These are phyloP conservation scores for Torulaspora globosa DNA, from an alignment of 1,139 yeast species.

Conservation along the genomic window DNA sequence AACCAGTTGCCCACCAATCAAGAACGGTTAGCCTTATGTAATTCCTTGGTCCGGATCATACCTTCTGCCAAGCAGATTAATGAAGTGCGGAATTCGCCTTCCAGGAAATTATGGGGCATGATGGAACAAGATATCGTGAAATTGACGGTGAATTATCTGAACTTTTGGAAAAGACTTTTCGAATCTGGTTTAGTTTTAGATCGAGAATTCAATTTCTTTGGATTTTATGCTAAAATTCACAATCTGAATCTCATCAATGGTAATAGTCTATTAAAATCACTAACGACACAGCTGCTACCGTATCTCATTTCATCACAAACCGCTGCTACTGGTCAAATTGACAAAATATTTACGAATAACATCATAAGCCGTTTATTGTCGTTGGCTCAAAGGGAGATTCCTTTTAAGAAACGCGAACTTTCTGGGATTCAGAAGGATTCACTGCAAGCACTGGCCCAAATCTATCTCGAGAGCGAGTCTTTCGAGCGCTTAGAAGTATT, in stretches of 20 bases:
- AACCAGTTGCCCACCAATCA: constrained; percentile 13
- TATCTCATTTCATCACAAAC: constrained; percentile 17
- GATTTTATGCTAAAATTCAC: constrained; percentile 50
- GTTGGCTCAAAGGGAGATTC: constrained; percentile 13
- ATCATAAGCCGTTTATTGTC: constrained; percentile 19
- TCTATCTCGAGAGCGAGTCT: constrained; percentile 18
- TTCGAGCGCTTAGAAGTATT: constrained; percentile 8
- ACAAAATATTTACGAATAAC: constrained; percentile 18
- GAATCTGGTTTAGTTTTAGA: constrained; percentile 38
- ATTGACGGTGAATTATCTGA: constrained; percentile 28
- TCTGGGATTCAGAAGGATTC: constrained; percentile 13
- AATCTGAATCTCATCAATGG: constrained; percentile 45
- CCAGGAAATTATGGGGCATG: constrained; percentile 12
- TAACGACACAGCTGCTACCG: constrained; percentile 23
- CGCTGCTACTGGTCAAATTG: constrained; percentile 1
- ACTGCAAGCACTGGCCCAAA: constrained; percentile 22
- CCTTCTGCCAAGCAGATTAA: constrained; percentile 21
- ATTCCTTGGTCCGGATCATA: constrained; percentile 21
- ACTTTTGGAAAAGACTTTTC: constrained; percentile 35
- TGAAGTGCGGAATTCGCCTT: constrained; percentile 24
- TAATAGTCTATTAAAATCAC: constrained; percentile 14
- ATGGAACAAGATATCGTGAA: constrained; percentile 19
- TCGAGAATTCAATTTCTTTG: constrained; percentile 38
- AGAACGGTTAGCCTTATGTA: constrained; percentile 19
- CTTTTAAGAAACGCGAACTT: neutral